Evolutionary conservation across 2,329 filamentous ascomycete genomes (phyloP), one percentile per base, ranked within the genome.

Genomic region (Pseudogymnoascus sp.): DNA sequence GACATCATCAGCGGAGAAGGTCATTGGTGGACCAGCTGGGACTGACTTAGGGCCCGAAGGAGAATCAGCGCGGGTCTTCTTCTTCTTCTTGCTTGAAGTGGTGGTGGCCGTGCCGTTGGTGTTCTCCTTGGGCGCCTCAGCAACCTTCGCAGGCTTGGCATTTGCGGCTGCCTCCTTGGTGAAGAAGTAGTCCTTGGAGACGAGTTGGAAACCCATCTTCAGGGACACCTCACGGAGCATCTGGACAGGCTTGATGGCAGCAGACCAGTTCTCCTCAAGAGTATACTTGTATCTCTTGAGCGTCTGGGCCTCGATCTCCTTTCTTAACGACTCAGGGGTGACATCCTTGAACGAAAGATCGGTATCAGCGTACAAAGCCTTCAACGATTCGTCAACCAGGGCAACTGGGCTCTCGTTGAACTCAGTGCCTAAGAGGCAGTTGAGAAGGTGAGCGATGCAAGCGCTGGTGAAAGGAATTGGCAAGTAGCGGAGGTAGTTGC

Each of bases 191-290:
- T 89, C 82, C 76, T 90, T 93, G 67, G 88, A 87, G 72, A 89
- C 87, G 62, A 99, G 77, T 78, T 99, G 95, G 39, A 98, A 80
- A 71, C 95, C 96, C 65, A 97, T 83, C 79, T 95, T 96, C 75
- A 97, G 79, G 41, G 87, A 89, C 57, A 96, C 83, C 74, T 98
- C 95, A 72, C 95, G 91, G 61, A 99, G 85, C 67, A 98, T 80
- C 76, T 98, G 95, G 57, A 95, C 74, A 69, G 89, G 86, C 73
- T 89, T 90, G 70, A 92, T 79, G 23, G 83, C 76, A 66, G 82
- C 79, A 69, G 85, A 78, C 89, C 93, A 96, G 60, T 84, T 80
- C 6, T 83, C 77, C 19, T 85, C 82, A 61, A 98, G 80, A 25
- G 83, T 83, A 76, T 88, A 96, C 67, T 91, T 85, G 80, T 90